Evolutionary conservation across 345 rosid genomes (phyloP), one percentile per base, ranked within the genome.

Genomic region (Pistacia integerrima): DNA sequence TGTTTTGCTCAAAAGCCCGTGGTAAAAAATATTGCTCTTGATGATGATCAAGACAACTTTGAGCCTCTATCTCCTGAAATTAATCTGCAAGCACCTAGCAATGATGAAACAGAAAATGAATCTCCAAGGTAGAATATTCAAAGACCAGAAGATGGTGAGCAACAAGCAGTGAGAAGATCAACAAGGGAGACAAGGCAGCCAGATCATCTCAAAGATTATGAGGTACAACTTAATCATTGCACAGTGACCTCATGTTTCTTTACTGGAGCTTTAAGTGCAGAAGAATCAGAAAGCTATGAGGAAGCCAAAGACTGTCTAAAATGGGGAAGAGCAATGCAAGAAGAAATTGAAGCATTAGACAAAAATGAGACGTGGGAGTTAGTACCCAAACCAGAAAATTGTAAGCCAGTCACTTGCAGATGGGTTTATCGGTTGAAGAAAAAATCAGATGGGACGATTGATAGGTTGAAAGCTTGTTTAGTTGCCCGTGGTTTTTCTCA

Each of bases 101-200:
- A 57, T 14, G 61, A 30, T 30, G 33, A 30, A 30, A 30, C 33
- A 30, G 33, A 30, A 30, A 30, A 57, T 5, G 28, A 5, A 57
- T 17, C 3, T 57, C 11, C 3, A 57, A 57, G 25, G 25, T 0
- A 0, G 11, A 57, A 57, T 2, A 57, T 18, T n/a, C 11, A 18
- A 57, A 57, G 28, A 0, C 14, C 11, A 57, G 11, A 57, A 18
- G 11, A n/a, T 20, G 28, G 28, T 57, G 28, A 57, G 2, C 11
- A n/a, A 25, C 5, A 14, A 17, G 22, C n/a, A 13, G 5, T 3
- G 7, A 57, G 18, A 9, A 54, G 33, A 17, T 67, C 59, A 1
- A 22, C 57, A 17, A 67, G 58, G 28, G 36, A 67, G 22, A 67
- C 9, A 59, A 76, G 64, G 8, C 73, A 69, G 5, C 63, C 51